These are phyloP conservation scores for Casuarina cunninghamiana DNA, from an alignment of 306 rosid species.

Conservation along the genomic window DNA sequence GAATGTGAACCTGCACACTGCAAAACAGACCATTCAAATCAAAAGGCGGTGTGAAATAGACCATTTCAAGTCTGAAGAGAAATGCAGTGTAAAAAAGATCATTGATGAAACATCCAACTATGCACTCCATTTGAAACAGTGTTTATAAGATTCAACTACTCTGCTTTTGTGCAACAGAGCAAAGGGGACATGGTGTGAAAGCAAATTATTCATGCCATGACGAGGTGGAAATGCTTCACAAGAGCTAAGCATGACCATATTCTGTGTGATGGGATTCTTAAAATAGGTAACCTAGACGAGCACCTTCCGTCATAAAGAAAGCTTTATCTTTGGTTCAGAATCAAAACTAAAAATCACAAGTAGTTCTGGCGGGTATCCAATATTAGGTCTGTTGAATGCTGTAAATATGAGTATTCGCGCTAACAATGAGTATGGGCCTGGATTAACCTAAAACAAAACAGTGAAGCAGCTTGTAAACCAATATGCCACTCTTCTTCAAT, in stretches of 20 bases:
- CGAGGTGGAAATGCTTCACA: background rate
- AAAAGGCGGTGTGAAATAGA: background rate
- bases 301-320: background rate
- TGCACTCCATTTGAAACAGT: too few relatives aligned
- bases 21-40: too few relatives aligned
- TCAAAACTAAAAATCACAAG: background rate
- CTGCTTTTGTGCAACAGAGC: background rate
- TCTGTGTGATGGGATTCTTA: background rate
- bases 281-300: background rate
- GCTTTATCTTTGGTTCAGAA: background rate
- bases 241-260: background rate
- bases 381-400: background rate
- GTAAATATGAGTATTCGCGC: too few relatives aligned
- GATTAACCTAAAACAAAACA: too few relatives aligned
- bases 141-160: too few relatives aligned
- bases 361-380: background rate
- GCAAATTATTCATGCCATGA: too few relatives aligned
- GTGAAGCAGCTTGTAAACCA: too few relatives aligned
- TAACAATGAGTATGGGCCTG: too few relatives aligned
- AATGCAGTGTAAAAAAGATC: too few relatives aligned
- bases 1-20: conserved; percentile 43
- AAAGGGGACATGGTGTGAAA: background rate
- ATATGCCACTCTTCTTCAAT: background rate
- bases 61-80: background rate
- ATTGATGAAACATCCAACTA: too few relatives aligned